phyloP scores from a whole-genome alignment of 2,329 filamentous ascomycete species.

The Pseudogymnoascus sp. region DNA sequence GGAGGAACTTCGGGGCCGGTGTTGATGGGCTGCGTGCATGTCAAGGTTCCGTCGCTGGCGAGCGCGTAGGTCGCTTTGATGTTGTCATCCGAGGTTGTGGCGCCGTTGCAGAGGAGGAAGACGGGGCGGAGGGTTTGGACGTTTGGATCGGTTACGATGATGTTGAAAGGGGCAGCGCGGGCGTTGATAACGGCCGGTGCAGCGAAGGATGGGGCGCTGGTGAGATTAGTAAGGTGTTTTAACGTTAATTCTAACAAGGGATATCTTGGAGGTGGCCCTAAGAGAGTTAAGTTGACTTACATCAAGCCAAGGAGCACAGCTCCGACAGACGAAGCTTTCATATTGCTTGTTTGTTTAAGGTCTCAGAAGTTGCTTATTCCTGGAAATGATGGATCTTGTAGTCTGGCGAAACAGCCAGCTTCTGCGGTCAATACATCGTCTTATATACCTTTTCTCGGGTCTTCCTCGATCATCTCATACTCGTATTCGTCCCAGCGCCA shows the following conservation, averaged over 20 bases:
- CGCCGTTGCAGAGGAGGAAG: neutral
- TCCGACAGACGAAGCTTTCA: neutral
- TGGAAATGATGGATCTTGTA: too few relatives aligned
- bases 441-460: neutral
- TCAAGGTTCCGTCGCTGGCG: neutral
- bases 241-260: neutral
- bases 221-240: neutral
- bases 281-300: neutral
- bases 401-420: neutral
- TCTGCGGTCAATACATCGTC: neutral
- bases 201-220: neutral
- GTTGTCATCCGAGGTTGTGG: neutral
- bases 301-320: neutral
- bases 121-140: neutral
- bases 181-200: neutral
- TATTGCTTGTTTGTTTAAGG: neutral
- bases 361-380: neutral
- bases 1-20: neutral
- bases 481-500: neutral
- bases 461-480: neutral
- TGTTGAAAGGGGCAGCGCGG: neutral
- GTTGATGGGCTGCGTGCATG: constrained; percentile 1
- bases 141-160: neutral
- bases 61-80: neutral
- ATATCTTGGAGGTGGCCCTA: neutral